Evolutionary conservation across 345 rosid genomes (phyloP), one percentile per base, ranked within the genome.

Genomic region (Linum trigynum): DNA sequence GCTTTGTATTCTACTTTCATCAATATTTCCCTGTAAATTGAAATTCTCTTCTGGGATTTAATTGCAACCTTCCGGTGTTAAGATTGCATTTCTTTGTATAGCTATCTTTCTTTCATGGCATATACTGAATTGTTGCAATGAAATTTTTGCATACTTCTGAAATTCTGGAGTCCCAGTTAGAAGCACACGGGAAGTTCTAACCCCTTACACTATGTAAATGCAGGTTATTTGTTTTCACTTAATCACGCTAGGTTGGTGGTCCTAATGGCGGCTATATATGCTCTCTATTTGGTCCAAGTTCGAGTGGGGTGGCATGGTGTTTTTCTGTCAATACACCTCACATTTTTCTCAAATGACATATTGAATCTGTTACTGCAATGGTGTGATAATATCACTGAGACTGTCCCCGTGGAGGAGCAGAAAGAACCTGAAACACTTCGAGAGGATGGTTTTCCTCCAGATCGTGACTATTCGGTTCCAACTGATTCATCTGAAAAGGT

Each of bases 231-330:
- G 71, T 86, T 94, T 82, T 88, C 97, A 70, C 79, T 81, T 53
- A 91, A 82, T 70, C 96, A 94, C 83, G 99, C 99, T 39, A 86
- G 95, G 16, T 64, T 91, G 76, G 87, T 94, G 73, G 86, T 94
- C 74, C 76, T 94, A 65, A 59, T 88, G 79, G 96, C 95, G 1
- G 75, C 77, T 5, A 41, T 77, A 39, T 94, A 94, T 67, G 82
- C 92, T 16, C 66, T 94, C 71, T 94, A 94, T 62, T 86, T 78
- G 70, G 97, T 94, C 68, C 83, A 85, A 88, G 91, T 83, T 74
- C 84, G 83, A 64, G 91, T 85, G 76, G 99, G 99, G 72, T 94
- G 99, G 97, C 79, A 76, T 74, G 99, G 99, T 56, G 80, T 91
- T 61, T 77, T 86, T 51, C 87, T 94, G 42, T 84, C 97, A 39